A percentile compares a stretch with the other conserved stretches of the same genome.
Evolutionary conservation across 2,329 filamentous ascomycete species (phyloP).

Genomic region (Phaeosphaeria sp.): DNA sequence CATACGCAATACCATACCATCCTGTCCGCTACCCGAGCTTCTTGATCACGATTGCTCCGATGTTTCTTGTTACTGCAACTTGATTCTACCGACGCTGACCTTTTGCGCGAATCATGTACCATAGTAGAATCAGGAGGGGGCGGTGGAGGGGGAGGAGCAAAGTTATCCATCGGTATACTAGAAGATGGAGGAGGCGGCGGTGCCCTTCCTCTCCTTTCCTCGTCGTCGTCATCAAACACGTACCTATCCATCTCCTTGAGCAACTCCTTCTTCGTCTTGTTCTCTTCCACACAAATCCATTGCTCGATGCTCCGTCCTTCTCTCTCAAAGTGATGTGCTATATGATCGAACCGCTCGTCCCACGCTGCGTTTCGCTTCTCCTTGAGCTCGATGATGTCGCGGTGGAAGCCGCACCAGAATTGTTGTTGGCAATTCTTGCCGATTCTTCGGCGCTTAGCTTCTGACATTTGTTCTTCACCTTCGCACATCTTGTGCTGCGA

Average conservation of each 20-base stretch:
- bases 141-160: neutral
- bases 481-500: slow-evolving; percentile 54
- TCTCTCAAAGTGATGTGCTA: slow-evolving; percentile 73
- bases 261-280: slow-evolving; percentile 42
- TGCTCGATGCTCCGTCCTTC: slow-evolving; percentile 60
- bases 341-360: slow-evolving; percentile 73
- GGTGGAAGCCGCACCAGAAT: slow-evolving; percentile 92
- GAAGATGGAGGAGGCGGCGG: neutral
- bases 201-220: slow-evolving; percentile 6
- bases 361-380: slow-evolving; percentile 61
- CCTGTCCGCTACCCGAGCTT: neutral
- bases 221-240: slow-evolving; percentile 24
- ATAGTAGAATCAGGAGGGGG: neutral
- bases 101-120: neutral
- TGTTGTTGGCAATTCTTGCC: slow-evolving; percentile 68
- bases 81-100: neutral
- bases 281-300: slow-evolving; percentile 59
- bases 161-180: neutral
- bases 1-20: slow-evolving; percentile 14
- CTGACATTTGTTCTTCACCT: slow-evolving; percentile 41
- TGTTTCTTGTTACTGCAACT: neutral
- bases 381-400: slow-evolving; percentile 59
- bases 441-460: slow-evolving; percentile 63
- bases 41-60: neutral
- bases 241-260: slow-evolving; percentile 25